Evolutionary conservation across 352 stramenopile genomes (phyloP).

Genomic region (Paralagenidium karlingii): DNA sequence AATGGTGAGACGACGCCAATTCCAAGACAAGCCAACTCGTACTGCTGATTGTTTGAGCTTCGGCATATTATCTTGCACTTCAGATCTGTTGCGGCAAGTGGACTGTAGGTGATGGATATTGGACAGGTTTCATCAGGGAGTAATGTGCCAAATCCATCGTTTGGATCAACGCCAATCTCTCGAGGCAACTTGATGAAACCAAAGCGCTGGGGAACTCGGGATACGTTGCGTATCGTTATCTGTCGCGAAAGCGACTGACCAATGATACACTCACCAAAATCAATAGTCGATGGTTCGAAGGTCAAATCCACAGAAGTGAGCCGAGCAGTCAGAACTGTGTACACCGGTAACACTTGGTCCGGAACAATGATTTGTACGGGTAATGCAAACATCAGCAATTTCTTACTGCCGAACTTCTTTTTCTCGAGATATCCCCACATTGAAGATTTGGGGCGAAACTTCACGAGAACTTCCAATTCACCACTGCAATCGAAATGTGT

Average conservation of each 20-base stretch:
- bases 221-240: conserved; percentile 32
- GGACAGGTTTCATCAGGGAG: conserved; percentile 19
- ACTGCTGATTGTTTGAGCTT: too few relatives aligned
- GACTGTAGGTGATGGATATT: too few relatives aligned
- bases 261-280: conserved; percentile 43
- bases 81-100: too few relatives aligned
- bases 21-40: too few relatives aligned
- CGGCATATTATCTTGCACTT: too few relatives aligned
- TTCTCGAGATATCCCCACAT: conserved; percentile 31
- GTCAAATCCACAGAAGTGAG: conserved; percentile 14
- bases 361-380: conserved; percentile 36
- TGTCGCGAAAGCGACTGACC: conserved; percentile 20
- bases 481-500: conserved; percentile 3
- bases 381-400: conserved; percentile 21
- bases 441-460: conserved; percentile 36
- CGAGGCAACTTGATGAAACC: conserved; percentile 40
- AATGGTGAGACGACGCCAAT: too few relatives aligned
- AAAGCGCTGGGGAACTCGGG: conserved; percentile 38
- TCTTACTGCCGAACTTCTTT: conserved; percentile 25
- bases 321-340: conserved; percentile 27
- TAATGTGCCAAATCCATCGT: conserved; percentile 47
- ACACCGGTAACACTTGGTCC: conserved; percentile 52
- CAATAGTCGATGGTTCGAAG: conserved; percentile 13
- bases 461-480: conserved; percentile 50
- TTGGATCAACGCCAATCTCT: conserved; percentile 34